phyloP scores from a whole-genome alignment of 139 green algal genomes.

The Chlamydomonas sphaeroides region DNA sequence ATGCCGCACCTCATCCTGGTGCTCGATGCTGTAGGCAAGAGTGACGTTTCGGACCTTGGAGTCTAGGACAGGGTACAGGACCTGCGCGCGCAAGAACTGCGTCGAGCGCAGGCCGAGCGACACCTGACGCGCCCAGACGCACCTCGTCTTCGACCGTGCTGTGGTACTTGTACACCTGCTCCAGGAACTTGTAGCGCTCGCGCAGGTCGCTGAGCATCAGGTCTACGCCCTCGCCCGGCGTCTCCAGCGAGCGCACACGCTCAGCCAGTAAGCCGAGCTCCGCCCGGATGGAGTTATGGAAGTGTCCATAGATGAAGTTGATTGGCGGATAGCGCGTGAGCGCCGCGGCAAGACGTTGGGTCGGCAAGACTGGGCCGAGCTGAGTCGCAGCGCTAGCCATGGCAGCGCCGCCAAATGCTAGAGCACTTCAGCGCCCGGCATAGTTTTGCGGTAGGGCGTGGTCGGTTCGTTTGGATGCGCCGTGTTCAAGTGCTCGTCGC shows the following conservation, averaged over 20 bases:
- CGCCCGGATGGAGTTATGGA: constrained; percentile 84
- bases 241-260: constrained; percentile 60
- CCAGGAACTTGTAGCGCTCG: constrained; percentile 82
- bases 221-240: constrained; percentile 1
- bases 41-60: constrained; percentile 94
- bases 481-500: no score
- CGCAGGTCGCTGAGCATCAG: constrained; percentile 64
- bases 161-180: constrained; percentile 92
- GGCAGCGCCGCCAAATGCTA: no score
- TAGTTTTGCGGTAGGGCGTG: no score
- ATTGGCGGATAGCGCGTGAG: constrained; percentile 72
- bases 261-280: constrained; percentile 75
- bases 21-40: constrained; percentile 87
- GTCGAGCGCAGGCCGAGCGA: not conserved
- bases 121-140: no score
- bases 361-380: no score
- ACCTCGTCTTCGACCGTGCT: constrained; percentile 94
- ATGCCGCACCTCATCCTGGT: constrained; percentile 88
- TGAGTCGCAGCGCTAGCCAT: no score
- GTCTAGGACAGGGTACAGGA: constrained; percentile 91
- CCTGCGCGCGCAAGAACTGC: constrained; percentile 64
- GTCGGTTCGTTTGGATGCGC: no score
- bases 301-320: constrained; percentile 84
- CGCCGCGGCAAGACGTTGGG: no score
- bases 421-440: no score